Evolutionary conservation across 805 yeast species (phyloP), one percentile per base, ranked within the genome.

Genomic region (Yamadazyma endophytica): DNA sequence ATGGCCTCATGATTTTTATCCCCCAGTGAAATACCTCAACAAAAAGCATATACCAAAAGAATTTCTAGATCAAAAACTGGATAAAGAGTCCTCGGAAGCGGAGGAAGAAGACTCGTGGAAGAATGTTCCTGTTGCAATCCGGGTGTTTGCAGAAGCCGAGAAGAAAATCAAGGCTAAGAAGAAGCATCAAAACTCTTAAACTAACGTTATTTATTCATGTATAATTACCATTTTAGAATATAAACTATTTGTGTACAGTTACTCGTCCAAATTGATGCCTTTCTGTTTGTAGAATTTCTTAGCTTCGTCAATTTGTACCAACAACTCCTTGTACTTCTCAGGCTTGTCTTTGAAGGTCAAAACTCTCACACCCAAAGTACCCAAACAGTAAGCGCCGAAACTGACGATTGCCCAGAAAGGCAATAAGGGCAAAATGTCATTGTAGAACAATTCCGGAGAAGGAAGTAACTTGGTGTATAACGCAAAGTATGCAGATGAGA

Each of bases 111-210:
- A 51, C n/a, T 42, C 53, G 3, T 65, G 72, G 72, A 56, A 52
- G 3, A 48, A 73, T 32, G 80, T 89, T 32, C 95, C 95, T 6
- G 67, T 81, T 9, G 77, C 82, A 14, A 77, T 90, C 44, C 70
- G 75, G 37, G 96, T 77, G 4, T 90, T 89, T 64, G 87, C 95
- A 1, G 82, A 82, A 44, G 76, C 87, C 31, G 97, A 89, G 56
- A 77, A 77, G 58, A 65, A 66, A 49, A 58, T 83, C 50, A 75
- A 78, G 40, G 48, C 58, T 28, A 62, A 59, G 42, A 56, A 40
- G 42, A 34, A 31, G 29, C 27, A 21, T 24, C 12, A 28, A 20
- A 13, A 8, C n/a, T n/a, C n/a, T n/a, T n/a, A n/a, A n/a, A n/a
- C n/a, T n/a, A n/a, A n/a, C n/a, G n/a, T n/a, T n/a, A n/a, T 26